Percentiles rank a stretch among this genome's conserved stretches.
Evolutionary conservation across 371 early-diverging fungal genomes (phyloP).

Genomic region (Modicella reniformis): DNA sequence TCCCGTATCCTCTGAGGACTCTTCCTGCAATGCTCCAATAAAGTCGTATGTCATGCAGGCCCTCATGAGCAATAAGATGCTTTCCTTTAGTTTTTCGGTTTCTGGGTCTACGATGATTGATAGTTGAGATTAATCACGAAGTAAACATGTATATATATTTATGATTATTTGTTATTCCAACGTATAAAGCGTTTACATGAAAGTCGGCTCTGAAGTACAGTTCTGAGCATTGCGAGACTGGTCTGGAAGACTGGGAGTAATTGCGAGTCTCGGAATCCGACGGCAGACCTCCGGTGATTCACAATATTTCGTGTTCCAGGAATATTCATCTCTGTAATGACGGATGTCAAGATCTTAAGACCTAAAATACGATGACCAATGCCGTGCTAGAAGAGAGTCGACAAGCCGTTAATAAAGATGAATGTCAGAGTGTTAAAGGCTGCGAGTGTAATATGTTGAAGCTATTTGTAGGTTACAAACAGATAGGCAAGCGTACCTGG

Average conservation of each 20-base stretch:
- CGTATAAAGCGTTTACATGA: too few species aligned
- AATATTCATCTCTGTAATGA: constrained; percentile 73
- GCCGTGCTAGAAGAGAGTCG: constrained; percentile 58
- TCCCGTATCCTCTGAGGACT: constrained; percentile 85
- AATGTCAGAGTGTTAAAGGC: neutral
- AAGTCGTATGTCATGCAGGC: constrained; percentile 88
- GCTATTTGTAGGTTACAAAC: too few species aligned
- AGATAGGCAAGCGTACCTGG: constrained; percentile 58
- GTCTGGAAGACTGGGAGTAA: constrained; percentile 77
- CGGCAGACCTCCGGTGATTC: constrained; percentile 70
- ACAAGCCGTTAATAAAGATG: neutral
- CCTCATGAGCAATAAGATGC: constrained; percentile 70
- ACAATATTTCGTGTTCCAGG: constrained; percentile 58
- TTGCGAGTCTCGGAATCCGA: constrained; percentile 85
- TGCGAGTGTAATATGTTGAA: too few species aligned
- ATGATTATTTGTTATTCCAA: too few species aligned
- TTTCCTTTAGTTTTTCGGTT: constrained; percentile 67
- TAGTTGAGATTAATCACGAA: neutral
- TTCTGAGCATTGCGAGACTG: constrained; percentile 65
- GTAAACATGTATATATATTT: too few species aligned
- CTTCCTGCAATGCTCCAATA: constrained; percentile 85
- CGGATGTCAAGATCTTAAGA: constrained; percentile 63
- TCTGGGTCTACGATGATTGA: constrained; percentile 50
- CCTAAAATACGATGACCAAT: constrained; percentile 73
- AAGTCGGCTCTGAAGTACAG: constrained; percentile 31